phyloP scores from a whole-genome alignment of 345 rosid species.

The Heritiera fomes region DNA sequence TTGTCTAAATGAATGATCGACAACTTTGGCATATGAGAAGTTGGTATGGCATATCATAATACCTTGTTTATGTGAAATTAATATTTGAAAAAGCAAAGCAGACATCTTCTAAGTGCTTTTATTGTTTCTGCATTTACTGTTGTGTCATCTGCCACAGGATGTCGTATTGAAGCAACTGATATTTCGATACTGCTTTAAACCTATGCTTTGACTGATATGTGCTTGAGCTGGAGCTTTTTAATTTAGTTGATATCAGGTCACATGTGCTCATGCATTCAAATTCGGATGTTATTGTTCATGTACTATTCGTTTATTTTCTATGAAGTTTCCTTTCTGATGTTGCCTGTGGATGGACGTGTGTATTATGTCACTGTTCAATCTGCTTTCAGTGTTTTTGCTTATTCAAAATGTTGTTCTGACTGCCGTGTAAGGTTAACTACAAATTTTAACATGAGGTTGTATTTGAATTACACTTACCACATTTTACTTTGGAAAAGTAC shows the following conservation, averaged over 20 bases:
- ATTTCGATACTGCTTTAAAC: neutral
- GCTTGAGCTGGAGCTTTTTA: neutral
- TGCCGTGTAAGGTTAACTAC: neutral
- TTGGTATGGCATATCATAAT: neutral
- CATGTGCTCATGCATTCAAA: neutral
- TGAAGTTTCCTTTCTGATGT: neutral
- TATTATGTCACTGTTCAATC: neutral
- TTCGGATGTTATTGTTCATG: neutral
- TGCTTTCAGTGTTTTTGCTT: neutral
- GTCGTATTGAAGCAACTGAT: neutral
- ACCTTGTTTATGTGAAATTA: neutral
- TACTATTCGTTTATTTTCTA: neutral
- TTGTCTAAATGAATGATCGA: neutral
- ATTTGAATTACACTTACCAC: neutral
- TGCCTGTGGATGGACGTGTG: neutral
- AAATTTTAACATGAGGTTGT: neutral
- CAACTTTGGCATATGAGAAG: neutral
- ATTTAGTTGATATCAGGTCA: neutral
- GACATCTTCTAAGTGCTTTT: neutral
- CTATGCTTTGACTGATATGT: neutral
- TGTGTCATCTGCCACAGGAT: neutral
- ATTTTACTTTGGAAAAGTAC: neutral
- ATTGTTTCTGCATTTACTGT: slow-evolving; percentile 3
- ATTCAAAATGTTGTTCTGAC: neutral
- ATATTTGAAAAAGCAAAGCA: neutral